These are phyloP conservation scores for Kodamaea derodonti DNA, from an alignment of 1,139 yeast genomes.

Conservation along the genomic window DNA sequence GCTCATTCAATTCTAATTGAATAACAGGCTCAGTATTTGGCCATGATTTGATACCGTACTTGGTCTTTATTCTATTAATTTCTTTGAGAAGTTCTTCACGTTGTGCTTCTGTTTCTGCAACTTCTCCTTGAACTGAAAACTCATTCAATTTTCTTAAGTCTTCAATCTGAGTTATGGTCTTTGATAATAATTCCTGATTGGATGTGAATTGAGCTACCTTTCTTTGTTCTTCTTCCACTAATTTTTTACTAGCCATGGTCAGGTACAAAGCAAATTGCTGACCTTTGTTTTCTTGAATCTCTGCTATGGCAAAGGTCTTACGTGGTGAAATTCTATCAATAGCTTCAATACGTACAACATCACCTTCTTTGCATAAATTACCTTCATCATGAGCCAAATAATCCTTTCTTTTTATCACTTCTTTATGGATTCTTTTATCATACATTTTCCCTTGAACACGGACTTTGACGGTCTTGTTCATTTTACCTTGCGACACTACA, in stretches of 20 bases:
- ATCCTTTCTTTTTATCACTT: slow-evolving; percentile 74
- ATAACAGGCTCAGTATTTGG: slow-evolving; percentile 47
- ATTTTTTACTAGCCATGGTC: slow-evolving; percentile 64
- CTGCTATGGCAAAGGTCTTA: slow-evolving; percentile 91
- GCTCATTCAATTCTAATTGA: slow-evolving; percentile 32
- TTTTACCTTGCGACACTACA: slow-evolving; percentile 92
- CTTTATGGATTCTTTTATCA: slow-evolving; percentile 70
- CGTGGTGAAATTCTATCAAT: slow-evolving; percentile 81
- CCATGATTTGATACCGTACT: slow-evolving; percentile 59
- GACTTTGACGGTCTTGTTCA: slow-evolving; percentile 93
- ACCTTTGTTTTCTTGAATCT: slow-evolving; percentile 84
- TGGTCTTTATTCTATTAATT: slow-evolving; percentile 43
- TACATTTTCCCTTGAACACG: slow-evolving; percentile 72
- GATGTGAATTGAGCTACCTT: slow-evolving; percentile 48
- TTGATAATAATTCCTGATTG: slow-evolving; percentile 39
- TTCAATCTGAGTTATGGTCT: slow-evolving; percentile 37
- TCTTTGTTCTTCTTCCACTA: slow-evolving; percentile 55
- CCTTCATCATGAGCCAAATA: slow-evolving; percentile 93
- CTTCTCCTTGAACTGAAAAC: slow-evolving; percentile 32
- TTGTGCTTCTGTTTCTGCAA: slow-evolving; percentile 35
- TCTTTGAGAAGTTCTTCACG: slow-evolving; percentile 34
- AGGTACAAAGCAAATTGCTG: slow-evolving; percentile 84
- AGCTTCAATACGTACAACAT: slow-evolving; percentile 87
- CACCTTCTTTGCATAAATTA: slow-evolving; percentile 89
- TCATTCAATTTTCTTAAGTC: slow-evolving; percentile 48